These are phyloP conservation scores for Aspergillus calidoustus DNA, from an alignment of 2,329 filamentous ascomycete genomes.

Conservation along the genomic window DNA sequence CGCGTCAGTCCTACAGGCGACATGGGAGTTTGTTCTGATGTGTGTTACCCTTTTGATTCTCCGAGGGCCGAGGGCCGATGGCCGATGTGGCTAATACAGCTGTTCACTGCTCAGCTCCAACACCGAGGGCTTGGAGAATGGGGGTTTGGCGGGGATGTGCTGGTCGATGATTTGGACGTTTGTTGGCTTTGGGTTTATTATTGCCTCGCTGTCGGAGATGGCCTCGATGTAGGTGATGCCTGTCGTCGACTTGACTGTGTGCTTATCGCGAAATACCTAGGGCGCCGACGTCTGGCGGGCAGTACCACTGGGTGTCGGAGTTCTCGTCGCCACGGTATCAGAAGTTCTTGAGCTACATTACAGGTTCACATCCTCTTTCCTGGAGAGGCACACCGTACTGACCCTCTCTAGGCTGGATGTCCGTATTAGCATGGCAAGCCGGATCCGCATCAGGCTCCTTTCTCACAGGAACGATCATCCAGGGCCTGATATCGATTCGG, in stretches of 20 bases:
- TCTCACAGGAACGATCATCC: slow-evolving; percentile 54
- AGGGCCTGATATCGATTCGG: slow-evolving; percentile 50
- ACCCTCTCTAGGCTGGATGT: slow-evolving; percentile 50
- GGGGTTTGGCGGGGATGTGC: slow-evolving; percentile 32
- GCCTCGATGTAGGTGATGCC: slow-evolving; percentile 38
- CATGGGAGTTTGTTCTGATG: slow-evolving; percentile 43
- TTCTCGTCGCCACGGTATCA: slow-evolving; percentile 56
- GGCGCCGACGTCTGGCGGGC: slow-evolving; percentile 62
- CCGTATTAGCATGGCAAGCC: slow-evolving; percentile 56
- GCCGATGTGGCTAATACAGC: not conserved
- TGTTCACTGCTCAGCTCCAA: slow-evolving; percentile 24
- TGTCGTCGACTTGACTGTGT: accelerated
- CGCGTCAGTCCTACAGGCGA: slow-evolving; percentile 40
- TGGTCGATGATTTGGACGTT: slow-evolving; percentile 52
- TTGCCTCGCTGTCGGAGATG: slow-evolving; percentile 67
- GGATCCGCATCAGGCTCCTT: slow-evolving; percentile 54
- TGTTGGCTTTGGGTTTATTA: slow-evolving; percentile 70
- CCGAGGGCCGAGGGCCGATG: not conserved
- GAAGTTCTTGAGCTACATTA: slow-evolving; percentile 59
- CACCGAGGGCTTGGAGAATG: slow-evolving; percentile 30
- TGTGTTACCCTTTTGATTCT: slow-evolving; percentile 16
- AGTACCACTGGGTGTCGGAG: slow-evolving; percentile 64
- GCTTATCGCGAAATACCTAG: slow-evolving; percentile 24
- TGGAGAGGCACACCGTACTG: too few species aligned
- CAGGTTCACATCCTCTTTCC: slow-evolving; percentile 37